phyloP scores from a whole-genome alignment of 495 filamentous ascomycete species.

The Rostrohypoxylon terebratum region DNA sequence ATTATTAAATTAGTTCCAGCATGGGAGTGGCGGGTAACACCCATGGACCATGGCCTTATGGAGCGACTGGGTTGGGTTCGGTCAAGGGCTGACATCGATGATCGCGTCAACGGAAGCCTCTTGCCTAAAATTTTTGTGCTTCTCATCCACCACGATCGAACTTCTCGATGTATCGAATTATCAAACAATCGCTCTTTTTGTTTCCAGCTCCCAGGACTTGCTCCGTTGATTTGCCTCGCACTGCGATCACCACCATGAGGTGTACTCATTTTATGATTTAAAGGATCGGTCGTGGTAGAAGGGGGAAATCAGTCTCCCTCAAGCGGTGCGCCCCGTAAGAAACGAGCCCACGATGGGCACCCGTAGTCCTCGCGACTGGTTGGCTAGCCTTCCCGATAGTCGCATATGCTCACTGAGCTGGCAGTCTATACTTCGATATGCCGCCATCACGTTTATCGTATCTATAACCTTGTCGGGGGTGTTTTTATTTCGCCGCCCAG shows the following conservation, averaged over 20 bases:
- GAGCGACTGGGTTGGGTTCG: background rate
- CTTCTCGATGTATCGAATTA: background rate
- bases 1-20: constrained; percentile 8
- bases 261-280: constrained; percentile 2
- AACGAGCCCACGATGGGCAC: constrained; percentile 26
- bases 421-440: constrained; percentile 41
- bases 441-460: constrained; percentile 34
- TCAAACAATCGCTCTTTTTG: background rate
- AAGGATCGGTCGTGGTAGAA: constrained; percentile 17
- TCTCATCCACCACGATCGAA: constrained; percentile 18
- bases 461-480: constrained; percentile 40
- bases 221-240: background rate
- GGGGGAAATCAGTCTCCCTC: constrained; percentile 10
- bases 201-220: background rate
- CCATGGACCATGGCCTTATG: background rate
- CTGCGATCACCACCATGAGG: constrained; percentile 27
- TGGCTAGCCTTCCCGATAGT: constrained; percentile 42
- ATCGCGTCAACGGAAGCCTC: constrained; percentile 33
- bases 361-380: constrained; percentile 33
- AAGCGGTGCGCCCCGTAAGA: constrained; percentile 6
- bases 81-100: constrained; percentile 9
- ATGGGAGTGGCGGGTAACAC: constrained; percentile 2
- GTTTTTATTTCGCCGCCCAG: constrained; percentile 42
- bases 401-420: constrained; percentile 34
- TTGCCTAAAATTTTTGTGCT: constrained; percentile 15